A percentile compares a stretch with the other conserved stretches of the same genome.
Conservation (phyloP, 192 early-diverging fungal species). For the Umbelopsis ramanniana region DNA sequence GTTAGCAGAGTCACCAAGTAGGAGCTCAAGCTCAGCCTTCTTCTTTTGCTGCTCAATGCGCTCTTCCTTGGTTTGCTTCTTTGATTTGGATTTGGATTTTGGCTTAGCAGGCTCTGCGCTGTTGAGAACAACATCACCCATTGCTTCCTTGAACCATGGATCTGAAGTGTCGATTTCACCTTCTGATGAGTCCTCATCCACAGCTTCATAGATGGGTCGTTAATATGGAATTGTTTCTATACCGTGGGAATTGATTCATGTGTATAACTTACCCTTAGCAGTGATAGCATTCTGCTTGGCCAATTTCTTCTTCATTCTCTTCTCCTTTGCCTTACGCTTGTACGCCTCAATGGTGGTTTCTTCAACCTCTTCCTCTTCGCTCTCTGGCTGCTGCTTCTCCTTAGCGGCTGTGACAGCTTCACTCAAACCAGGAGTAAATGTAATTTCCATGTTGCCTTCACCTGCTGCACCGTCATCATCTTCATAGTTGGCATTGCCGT, state of each 20-base stretch:
- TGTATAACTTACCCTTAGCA: not conserved
- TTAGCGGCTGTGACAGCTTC: conserved; percentile 64
- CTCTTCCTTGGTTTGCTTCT: conserved; percentile 63
- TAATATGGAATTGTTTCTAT: not conserved
- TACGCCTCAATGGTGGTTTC: conserved; percentile 89
- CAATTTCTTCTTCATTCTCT: conserved; percentile 65
- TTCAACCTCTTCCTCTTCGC: conserved; percentile 47
- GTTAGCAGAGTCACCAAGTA: conserved; percentile 72
- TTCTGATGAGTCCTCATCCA: conserved; percentile 31
- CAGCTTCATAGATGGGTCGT: not conserved
- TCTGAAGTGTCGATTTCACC: conserved; percentile 56
- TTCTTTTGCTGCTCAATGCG: conserved; percentile 58
- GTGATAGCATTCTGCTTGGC: conserved; percentile 40
- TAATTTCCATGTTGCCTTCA: conserved; percentile 77
- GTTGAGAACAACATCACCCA: conserved; percentile 42
- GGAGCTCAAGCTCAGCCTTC: conserved; percentile 82
- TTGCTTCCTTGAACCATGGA: conserved; percentile 54
- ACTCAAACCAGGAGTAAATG: conserved; percentile 91
- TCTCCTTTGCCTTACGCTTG: conserved; percentile 83
- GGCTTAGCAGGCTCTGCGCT: conserved; percentile 26
- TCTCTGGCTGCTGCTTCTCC: conserved; percentile 53
- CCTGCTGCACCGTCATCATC: conserved; percentile 25
- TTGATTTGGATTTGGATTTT: conserved; percentile 37
- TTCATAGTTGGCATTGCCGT: conserved; percentile 35
- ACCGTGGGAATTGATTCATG: too few relatives aligned